Base-by-base conservation (phyloP, 148 eudicot genomes). In the Amaranthus palmeri region DNA sequence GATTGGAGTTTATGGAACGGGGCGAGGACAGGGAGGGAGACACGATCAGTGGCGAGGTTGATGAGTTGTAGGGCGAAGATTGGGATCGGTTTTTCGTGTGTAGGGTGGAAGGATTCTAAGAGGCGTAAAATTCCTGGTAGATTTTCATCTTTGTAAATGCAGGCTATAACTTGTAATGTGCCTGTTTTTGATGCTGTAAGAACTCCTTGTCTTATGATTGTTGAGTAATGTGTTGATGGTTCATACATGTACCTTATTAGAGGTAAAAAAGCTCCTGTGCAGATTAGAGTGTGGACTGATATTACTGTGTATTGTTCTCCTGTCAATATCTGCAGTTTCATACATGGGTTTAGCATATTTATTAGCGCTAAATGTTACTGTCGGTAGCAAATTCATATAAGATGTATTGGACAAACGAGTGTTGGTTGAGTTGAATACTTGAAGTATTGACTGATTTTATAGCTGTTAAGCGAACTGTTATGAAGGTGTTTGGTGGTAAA, bases 81-180 rank as follows among this genome's bases (percentile, higher is more conserved):
- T 4, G 78, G 67, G 12, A 75, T 52, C 8, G 44, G 67, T n/a
- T 60, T 50, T 13, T 15, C 11, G 17, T 45, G 54, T 43, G 78
- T 67, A 6, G 78, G 78, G 15, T 75, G 50, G 7, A 67, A 43
- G 0, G 72, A 44, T 42, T 75, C 78, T 0, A 75, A 42, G 8
- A 75, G 56, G 17, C 70, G 78, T 7, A 75, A 6, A 2, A 79
- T 10, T 60, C 78, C 78, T 5, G 67, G 78, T 6, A 68, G 49
- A 51, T 75, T 75, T 7, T 78, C 77, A 61, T 78, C 67, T 43
- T 43, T 50, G 3, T 75, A 66, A 46, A 78, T 78, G 25, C 77
- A 78, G 6, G 53, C 40, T 59, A 75, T 18, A n/a, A 66, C 53
- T 17, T 68, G 52, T 7, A 75, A 54, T 7, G 12, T 59, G 4